Evolutionary conservation across 129 eudicot species (phyloP).

Genomic region (Centaurea solstitialis): DNA sequence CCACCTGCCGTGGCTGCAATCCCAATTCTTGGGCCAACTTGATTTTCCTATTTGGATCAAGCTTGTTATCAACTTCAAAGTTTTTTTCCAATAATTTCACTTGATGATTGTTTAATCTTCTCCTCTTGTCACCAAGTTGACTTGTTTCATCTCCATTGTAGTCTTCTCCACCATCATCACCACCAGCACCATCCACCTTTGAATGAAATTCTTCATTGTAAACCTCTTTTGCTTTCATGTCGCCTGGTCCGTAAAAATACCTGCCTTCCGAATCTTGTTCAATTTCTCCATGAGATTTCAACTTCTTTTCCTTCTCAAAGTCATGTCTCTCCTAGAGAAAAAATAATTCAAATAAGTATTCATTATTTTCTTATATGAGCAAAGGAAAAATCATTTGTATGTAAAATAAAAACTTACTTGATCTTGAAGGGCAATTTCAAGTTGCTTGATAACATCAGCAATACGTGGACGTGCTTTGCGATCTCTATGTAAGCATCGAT

Average conservation of each 20-base stretch:
- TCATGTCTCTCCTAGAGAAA: too few species aligned
- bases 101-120: conserved; percentile 62
- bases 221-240: conserved; percentile 30
- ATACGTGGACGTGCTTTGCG: too few species aligned
- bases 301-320: too few species aligned
- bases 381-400: too few species aligned
- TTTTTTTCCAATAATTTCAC: conserved; percentile 65
- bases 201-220: conserved; percentile 51
- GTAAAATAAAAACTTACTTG: too few species aligned
- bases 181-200: conserved; percentile 49
- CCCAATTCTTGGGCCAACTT: conserved; percentile 69
- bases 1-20: conserved; percentile 76
- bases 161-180: conserved; percentile 52
- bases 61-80: conserved; percentile 69
- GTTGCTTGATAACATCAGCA: too few species aligned
- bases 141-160: conserved; percentile 48
- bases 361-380: too few species aligned
- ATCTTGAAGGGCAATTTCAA: too few species aligned
- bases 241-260: too few species aligned
- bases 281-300: too few species aligned
- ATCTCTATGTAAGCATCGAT: too few species aligned
- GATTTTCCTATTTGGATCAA: conserved; percentile 64
- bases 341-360: too few species aligned
- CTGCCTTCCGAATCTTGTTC: not conserved
- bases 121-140: conserved; percentile 46